Evolutionary conservation across 139 green algal genomes (phyloP), one percentile per base, ranked within the genome.

Genomic region (Trebouxia sp.): DNA sequence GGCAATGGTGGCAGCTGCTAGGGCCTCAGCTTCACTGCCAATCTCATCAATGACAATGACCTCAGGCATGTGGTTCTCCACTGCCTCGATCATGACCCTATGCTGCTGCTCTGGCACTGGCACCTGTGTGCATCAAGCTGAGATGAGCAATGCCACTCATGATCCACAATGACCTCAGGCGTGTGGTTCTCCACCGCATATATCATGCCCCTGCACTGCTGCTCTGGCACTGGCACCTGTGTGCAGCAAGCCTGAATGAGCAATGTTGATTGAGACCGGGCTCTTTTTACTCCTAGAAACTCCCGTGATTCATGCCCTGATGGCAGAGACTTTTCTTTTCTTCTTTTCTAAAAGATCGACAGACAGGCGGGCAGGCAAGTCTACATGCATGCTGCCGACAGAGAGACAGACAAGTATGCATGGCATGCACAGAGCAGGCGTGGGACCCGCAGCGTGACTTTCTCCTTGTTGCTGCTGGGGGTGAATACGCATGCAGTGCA

Each of bases 181-280:
- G 92, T 96, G 90, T 97, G 93, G 75, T 98, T 98, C 76, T 97
- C 90, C 65, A 97, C 89, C 24, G 92, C 92, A 81, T 96, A 91
- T 15, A 93, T 88, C 90, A 95, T 95, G 6, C 91, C 84, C 10
- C 65, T 38, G 70, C 94, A 89, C 86, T 94, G 90, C 62, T 75
- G 5, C 28, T 58, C 79, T 0, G 80, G 83, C n/a, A 51, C 38
- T 77, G 69, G 67, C 41, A 77, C 69, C n/a, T 53, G 41, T 15
- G 3, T 41, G 41, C 38, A 43, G 3, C 24, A 3, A 38, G 47
- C 20, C 2, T 26, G 47, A 17, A 30, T 69, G 24, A 35, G 0
- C 56, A 7, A 12, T 17, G 56, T 38, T 30, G 7, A 12, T 11
- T 37, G 56, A 35, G 24, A 69, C 14, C 22, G 6, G 9, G 56